Base-by-base conservation (phyloP, 805 yeast species). In the Tetrapisispora arboricola region DNA sequence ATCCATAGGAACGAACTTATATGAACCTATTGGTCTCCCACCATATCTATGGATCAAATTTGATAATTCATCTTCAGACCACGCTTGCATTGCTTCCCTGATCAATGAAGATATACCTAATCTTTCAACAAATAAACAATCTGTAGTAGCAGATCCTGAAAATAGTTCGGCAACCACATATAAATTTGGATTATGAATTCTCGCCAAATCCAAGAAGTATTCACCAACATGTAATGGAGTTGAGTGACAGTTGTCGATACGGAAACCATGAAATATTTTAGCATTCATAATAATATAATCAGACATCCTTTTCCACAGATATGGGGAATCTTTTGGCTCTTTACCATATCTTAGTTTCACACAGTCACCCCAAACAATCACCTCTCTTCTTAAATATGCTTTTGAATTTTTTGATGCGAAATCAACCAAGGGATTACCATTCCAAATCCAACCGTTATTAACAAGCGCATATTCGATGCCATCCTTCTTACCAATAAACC, bases 401-500 rank as follows among this genome's bases (percentile, higher is more conserved):
- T 76, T 81, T 5, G 94, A 77, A 41, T 78, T 51, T 22, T 71
- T 61, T 0, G 95, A 82, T 0, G 97, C 98, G 71, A 90, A 90
- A 63, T 90, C 97, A 3, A 85, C 81, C 43, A 88, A 63, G 2
- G 97, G 96, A 50, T 90, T 80, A 10, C 95, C 96, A 40, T 85
- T 88, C 98, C 98, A 90, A 42, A 92, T 86, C 96, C 97, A 90
- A 36, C 98, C 98, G 55, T 92, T 90, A 57, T 92, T 92, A 3
- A 95, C 97, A 44, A 90, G 66, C 8, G 84, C 80, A 65, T 78
- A 80, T 1, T 70, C 65, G 29, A 71, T 67, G 3, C 87, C 90
- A 36, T 68, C 66, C 3, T 55, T 55, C 25, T n/a, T 6, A 0
- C 63, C 59, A 2, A 50, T 57, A 49, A 88, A 76, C 44, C 87